Evolutionary conservation across 2,329 filamentous ascomycete species (phyloP).

Genomic region (Venturia aucupariae): DNA sequence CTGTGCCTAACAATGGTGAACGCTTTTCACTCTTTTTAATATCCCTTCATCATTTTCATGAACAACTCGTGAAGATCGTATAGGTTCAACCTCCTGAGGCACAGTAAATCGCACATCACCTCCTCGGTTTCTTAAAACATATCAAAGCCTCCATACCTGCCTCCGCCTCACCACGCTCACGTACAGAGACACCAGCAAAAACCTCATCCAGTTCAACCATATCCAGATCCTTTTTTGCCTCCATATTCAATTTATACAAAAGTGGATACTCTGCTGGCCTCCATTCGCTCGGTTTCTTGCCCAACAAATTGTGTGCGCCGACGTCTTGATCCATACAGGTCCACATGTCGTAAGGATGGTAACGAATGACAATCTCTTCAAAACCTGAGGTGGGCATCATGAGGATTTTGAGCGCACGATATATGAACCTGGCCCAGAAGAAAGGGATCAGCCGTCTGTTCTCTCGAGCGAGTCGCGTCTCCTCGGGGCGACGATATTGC

Average conservation of each 20-base stretch:
- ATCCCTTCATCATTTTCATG: background rate
- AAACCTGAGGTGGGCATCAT: background rate
- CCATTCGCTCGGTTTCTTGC: background rate
- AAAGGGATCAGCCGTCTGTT: background rate
- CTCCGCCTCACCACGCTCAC: background rate
- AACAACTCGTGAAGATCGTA: background rate
- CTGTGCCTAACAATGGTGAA: background rate
- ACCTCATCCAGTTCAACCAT: constrained; percentile 1
- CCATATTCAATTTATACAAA: background rate
- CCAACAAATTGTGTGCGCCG: background rate
- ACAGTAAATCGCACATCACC: background rate
- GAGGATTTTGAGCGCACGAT: background rate
- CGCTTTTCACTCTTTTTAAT: no score
- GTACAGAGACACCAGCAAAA: background rate
- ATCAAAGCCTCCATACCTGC: constrained; percentile 1
- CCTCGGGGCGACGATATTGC: background rate
- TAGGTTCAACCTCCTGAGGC: background rate
- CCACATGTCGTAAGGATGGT: constrained; percentile 5
- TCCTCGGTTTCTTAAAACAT: background rate
- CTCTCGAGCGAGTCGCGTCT: background rate
- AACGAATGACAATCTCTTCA: background rate
- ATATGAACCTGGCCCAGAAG: background rate
- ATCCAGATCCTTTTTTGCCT: background rate
- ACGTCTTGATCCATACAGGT: background rate
- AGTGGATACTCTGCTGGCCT: background rate